Base-by-base conservation (phyloP, 306 rosid genomes). In the Hylodesmum podocarpum region DNA sequence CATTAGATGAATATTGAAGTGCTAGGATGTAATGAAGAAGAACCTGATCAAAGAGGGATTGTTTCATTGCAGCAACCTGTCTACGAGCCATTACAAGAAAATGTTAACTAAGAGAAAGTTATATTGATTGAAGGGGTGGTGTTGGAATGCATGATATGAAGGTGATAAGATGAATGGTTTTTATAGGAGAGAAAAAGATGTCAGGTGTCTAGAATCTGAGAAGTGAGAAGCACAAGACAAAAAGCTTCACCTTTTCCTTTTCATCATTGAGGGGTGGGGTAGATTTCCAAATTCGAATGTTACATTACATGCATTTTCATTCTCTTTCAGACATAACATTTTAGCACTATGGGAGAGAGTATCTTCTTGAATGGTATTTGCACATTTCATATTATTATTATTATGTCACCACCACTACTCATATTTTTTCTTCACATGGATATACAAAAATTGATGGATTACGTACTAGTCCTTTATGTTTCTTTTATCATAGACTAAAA, bases 31-130 rank as follows among this genome's bases (percentile, higher is more conserved):
- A n/a, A n/a, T n/a, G n/a, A 24, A 33, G 70, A 78, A 40, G 34
- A 58, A 92, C 97, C 97, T 90, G 96, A 63, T 90, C 93, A 75
- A 92, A 92, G 78, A 92, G 84, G 77, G 94, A 87, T 27, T 92
- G 96, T 80, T 91, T 92, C 88, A 86, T 82, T 31, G 80, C 63
- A 43, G 82, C 84, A 72, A 90, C 75, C 66, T 88, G 96, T 43
- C 91, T 78, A 14, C 68, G 78, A 31, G 85, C 90, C 93, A 91
- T 91, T 78, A 24, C 70, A 29, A 24, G 24, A 61, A 39, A 51
- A 18, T 41, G 54, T 29, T 25, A 70, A 34, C n/a, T n/a, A n/a
- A 33, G 25, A 14, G 21, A 16, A 15, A 8, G 15, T 16, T 59
- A 34, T 28, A n/a, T 74, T 49, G 28, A 46, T 68, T 34, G n/a